These are phyloP conservation scores for Apiospora arundinis DNA, from an alignment of 2,329 filamentous ascomycete species.

Conservation along the genomic window DNA sequence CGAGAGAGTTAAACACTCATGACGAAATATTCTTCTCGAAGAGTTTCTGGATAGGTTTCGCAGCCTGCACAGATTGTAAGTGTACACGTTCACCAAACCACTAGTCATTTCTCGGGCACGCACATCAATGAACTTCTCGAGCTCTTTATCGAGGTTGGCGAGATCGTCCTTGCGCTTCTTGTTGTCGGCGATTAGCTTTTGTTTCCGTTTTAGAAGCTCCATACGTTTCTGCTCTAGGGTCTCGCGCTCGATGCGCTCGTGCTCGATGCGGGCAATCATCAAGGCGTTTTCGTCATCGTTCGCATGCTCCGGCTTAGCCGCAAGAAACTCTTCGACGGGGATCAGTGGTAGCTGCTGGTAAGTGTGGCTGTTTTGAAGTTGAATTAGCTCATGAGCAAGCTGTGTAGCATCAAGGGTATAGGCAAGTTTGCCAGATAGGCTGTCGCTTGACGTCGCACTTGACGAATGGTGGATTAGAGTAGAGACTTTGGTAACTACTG, in stretches of 20 bases:
- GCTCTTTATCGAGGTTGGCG: slow-evolving; percentile 85
- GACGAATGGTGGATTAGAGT: slow-evolving; percentile 1
- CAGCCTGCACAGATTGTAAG: slow-evolving; percentile 60
- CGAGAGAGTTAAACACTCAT: background rate
- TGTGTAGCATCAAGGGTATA: slow-evolving; percentile 16
- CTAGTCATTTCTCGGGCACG: slow-evolving; percentile 41
- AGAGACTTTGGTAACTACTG: slow-evolving; percentile 44
- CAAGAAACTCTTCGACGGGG: slow-evolving; percentile 81
- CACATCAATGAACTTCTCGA: slow-evolving; percentile 93
- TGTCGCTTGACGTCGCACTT: slow-evolving; percentile 16
- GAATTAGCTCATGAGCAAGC: slow-evolving; percentile 34
- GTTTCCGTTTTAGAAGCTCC: slow-evolving; percentile 71
- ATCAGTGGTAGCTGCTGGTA: slow-evolving; percentile 87
- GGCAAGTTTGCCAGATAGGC: background rate
- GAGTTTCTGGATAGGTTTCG: slow-evolving; percentile 85
- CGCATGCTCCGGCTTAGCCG: slow-evolving; percentile 75
- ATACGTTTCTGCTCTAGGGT: slow-evolving; percentile 84
- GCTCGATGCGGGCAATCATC: slow-evolving; percentile 89
- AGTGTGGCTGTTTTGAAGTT: slow-evolving; percentile 68
- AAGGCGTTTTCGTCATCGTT: slow-evolving; percentile 77
- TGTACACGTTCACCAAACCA: slow-evolving; percentile 23
- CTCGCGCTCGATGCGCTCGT: slow-evolving; percentile 86
- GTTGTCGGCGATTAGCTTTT: slow-evolving; percentile 72
- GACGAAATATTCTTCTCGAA: slow-evolving; percentile 69
- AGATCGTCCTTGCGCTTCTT: slow-evolving; percentile 94